Evolutionary conservation across 2,329 filamentous ascomycete species (phyloP), one percentile per base, ranked within the genome.

Genomic region (Taxawa tesnikishii): DNA sequence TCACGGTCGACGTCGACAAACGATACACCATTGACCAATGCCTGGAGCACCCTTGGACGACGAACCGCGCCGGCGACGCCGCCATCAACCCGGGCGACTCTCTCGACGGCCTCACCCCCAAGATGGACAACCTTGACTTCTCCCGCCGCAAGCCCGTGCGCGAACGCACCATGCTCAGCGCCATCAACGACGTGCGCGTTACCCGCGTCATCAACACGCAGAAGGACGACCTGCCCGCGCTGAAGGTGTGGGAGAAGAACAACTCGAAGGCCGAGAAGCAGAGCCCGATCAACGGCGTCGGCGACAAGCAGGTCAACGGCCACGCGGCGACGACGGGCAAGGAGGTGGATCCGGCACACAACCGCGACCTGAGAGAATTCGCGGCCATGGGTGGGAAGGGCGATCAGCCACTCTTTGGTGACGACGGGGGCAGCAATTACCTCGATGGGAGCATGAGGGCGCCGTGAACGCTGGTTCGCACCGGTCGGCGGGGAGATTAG

Each of bases 21-120:
- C 76, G 90, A 29, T 88, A 81, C 55, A 88, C 82, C 0, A 75
- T 98, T 38, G 87, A 96, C 42, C 75, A 93, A 47, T 96, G 90
- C 50, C 68, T 98, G 7, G 66, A 80, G 43, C 90, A 98, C 50
- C 85, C 88, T 0, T 98, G 90, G 90, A 73, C 84, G 33, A 84
- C 75, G 2, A 43, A 46, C 23, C 41, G 39, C 6, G 37, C 24
- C 14, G 38, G 50, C 34, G 51, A 43, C 28, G 36, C 45, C 19
- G n/a, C 24, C 8, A 31, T 32, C 15, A 37, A 33, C 14, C 32
- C 33, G 3, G 33, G 31, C 7, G 88, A 94, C 59, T 94, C 85
- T 58, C 94, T 87, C 11, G 85, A 92, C 49, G 87, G 88, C 5
- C 68, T 98, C 14, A 87, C 90, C 0, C 83, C 83, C n/a, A 85